Evolutionary conservation across 192 early-diverging fungal genomes (phyloP), one percentile per base, ranked within the genome.

Genomic region (Coemansia sp.): DNA sequence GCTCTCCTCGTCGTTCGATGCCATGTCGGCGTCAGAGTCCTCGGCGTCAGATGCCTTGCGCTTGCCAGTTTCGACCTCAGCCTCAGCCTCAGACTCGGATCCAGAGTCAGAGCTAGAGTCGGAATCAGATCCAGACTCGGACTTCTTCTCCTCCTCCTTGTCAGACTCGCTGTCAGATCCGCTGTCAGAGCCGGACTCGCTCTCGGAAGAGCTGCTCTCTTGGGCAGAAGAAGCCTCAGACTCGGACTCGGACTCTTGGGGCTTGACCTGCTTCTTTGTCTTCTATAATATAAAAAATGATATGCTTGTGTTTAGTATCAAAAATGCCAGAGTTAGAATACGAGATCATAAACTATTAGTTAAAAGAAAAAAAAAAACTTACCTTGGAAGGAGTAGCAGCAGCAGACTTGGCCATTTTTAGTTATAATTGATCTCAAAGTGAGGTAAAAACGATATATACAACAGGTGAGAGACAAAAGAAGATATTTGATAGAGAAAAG

Each of bases 61-160:
- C 29, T 62, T 75, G 29, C 73, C 65, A 44, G 70, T 53, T 23
- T 68, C 66, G 23, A 62, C 72, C 46, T 85, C 73, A 27, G 78
- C 73, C 15, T 87, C 77, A 31, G 80, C 75, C 25, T 86, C 82
- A 38, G 81, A 83, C 41, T 78, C 77, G n/a, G 73, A 67, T 11
- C 69, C 70, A 44, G 42, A 51, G 21, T 51, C 59, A 61, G 71
- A 68, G 15, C 59, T 46, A 23, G 67, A 73, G 34, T 51, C 71
- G 37, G 67, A 55, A 21, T 7, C 38, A 63, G 41, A 25, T 53
- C 58, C 55, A 25, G 34, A 32, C 66, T 70, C 53, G 62, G 70
- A 64, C 42, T 51, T 69, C 31, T 34, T 58, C 62, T 34, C 58
- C 45, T 45, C 64, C 51, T 58, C 37, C 63, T 64, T 70, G 41